These are phyloP conservation scores for Penstemon newberryi DNA, from an alignment of 257 asterid species.

Conservation along the genomic window DNA sequence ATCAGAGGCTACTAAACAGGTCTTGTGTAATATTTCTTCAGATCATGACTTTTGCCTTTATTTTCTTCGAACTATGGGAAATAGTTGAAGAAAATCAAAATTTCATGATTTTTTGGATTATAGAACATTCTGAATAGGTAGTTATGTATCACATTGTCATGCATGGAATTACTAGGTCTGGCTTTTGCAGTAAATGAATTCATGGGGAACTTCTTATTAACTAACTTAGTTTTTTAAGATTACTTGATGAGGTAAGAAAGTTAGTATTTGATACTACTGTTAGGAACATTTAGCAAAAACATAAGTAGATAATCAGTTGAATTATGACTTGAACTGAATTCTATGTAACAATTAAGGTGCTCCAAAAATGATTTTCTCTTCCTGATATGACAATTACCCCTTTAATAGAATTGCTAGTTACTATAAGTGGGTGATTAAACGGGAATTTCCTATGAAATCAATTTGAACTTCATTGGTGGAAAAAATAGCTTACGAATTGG, in stretches of 20 bases:
- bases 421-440: neutral
- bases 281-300: neutral
- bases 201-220: too few species aligned
- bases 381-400: neutral
- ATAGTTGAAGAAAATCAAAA: too few species aligned
- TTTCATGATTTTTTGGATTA: too few species aligned
- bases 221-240: too few species aligned
- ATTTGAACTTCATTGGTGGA: neutral
- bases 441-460: neutral
- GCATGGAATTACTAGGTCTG: too few species aligned
- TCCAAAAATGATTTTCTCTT: too few species aligned
- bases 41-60: neutral
- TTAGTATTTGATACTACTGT: neutral
- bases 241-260: neutral
- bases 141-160: too few species aligned
- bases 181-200: too few species aligned
- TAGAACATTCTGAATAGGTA: too few species aligned
- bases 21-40: conserved; percentile 26
- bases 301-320: neutral
- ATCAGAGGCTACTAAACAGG: conserved; percentile 78
- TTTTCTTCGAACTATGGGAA: too few species aligned
- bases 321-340: neutral
- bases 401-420: too few species aligned
- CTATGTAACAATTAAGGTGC: neutral
- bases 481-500: neutral